Conservation (phyloP, 1,139 yeast genomes). For the Kodamaea alishanica region DNA sequence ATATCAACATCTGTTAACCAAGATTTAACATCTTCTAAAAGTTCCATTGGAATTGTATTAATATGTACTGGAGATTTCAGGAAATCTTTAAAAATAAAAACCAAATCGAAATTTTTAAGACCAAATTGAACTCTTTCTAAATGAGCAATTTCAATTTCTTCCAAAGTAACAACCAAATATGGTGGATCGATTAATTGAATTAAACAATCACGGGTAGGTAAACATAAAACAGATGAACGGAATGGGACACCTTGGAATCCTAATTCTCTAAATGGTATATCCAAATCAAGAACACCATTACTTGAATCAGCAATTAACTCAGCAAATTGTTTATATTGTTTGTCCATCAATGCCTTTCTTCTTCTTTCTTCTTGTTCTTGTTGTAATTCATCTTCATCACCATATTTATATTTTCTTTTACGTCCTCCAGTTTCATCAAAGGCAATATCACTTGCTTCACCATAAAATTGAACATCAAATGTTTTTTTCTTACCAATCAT, state of each 20-base stretch:
- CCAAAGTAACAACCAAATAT: slow-evolving; percentile 83
- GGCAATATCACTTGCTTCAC: slow-evolving; percentile 95
- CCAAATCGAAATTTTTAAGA: slow-evolving; percentile 91
- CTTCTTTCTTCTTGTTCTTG: slow-evolving; percentile 98
- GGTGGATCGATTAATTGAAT: slow-evolving; percentile 95
- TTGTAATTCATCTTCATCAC: slow-evolving; percentile 97
- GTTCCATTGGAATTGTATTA: slow-evolving; percentile 91
- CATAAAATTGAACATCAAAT: slow-evolving; percentile 89
- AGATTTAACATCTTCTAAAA: slow-evolving; percentile 86
- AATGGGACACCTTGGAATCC: slow-evolving; percentile 98
- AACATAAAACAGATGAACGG: slow-evolving; percentile 89
- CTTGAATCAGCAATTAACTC: slow-evolving; percentile 89
- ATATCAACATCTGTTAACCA: slow-evolving; percentile 97
- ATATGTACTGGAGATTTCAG: slow-evolving; percentile 83
- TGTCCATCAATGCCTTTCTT: slow-evolving; percentile 84
- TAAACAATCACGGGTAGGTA: slow-evolving; percentile 96
- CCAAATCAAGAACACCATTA: slow-evolving; percentile 77
- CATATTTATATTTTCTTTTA: slow-evolving; percentile 85
- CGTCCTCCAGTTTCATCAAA: slow-evolving; percentile 97
- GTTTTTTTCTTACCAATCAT: slow-evolving; percentile 96
- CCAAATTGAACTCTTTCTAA: slow-evolving; percentile 98
- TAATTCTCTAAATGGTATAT: slow-evolving; percentile 90
- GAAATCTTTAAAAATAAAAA: slow-evolving; percentile 91
- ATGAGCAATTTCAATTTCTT: slow-evolving; percentile 92
- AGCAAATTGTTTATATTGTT: slow-evolving; percentile 85